Conservation (phyloP, 495 filamentous ascomycete species). For the Aspergillus asperescens region DNA sequence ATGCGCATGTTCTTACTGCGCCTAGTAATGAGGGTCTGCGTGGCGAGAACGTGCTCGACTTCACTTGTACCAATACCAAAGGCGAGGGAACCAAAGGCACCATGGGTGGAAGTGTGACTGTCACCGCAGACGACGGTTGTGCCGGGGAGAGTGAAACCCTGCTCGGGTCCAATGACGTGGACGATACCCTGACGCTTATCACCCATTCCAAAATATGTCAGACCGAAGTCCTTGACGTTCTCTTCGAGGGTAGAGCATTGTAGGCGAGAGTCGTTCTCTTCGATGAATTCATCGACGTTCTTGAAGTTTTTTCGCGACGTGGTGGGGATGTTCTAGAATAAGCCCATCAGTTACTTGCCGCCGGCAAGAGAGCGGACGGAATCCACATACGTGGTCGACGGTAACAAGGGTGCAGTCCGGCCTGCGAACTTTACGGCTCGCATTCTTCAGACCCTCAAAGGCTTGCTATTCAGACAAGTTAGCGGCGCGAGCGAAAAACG, state of each 20-base stretch:
- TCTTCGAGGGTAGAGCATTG: slow-evolving; percentile 95
- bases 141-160: slow-evolving; percentile 95
- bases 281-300: slow-evolving; percentile 77
- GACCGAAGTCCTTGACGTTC: slow-evolving; percentile 92
- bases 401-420: slow-evolving; percentile 96
- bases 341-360: slow-evolving; percentile 8
- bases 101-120: slow-evolving; percentile 96
- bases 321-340: slow-evolving; percentile 82
- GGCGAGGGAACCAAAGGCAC: slow-evolving; percentile 90
- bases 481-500: neutral
- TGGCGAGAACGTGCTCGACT: slow-evolving; percentile 97
- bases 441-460: slow-evolving; percentile 89
- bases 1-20: slow-evolving; percentile 98
- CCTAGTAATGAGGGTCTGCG: slow-evolving; percentile 89
- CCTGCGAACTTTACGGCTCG: slow-evolving; percentile 77
- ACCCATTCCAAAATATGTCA: slow-evolving; percentile 95
- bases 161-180: slow-evolving; percentile 97
- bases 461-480: slow-evolving; percentile 64
- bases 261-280: slow-evolving; percentile 86
- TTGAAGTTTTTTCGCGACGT: slow-evolving; percentile 84
- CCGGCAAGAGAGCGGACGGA: neutral
- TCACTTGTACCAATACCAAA: slow-evolving; percentile 98
- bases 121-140: slow-evolving; percentile 98
- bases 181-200: slow-evolving; percentile 98
- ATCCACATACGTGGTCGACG: slow-evolving; percentile 80